Evolutionary conservation across 1,284 basidiomycete species (phyloP).

Genomic region (Tausonia pullulans): DNA sequence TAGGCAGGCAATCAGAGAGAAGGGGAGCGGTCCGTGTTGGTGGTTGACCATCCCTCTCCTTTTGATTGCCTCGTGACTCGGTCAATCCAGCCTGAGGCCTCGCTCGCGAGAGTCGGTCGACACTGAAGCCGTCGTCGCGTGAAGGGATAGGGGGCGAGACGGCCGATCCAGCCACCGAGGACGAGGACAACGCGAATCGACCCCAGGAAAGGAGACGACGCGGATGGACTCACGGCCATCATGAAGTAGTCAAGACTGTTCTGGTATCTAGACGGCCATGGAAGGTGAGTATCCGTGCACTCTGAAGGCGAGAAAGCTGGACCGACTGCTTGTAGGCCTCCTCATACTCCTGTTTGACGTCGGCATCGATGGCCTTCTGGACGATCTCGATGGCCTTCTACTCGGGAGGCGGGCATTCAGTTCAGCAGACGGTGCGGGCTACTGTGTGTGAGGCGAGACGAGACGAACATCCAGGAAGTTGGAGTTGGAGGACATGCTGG

Average conservation of each 20-base stretch:
- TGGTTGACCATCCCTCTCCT: too few relatives aligned
- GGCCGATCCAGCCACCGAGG: too few relatives aligned
- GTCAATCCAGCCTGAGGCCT: too few relatives aligned
- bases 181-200: too few relatives aligned
- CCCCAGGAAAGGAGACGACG: neutral
- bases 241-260: conserved; percentile 98
- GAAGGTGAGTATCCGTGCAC: neutral
- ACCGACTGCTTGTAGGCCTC: conserved; percentile 67
- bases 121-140: too few relatives aligned
- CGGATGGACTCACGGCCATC: conserved; percentile 49
- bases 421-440: neutral
- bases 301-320: neutral
- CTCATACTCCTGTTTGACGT: conserved; percentile 83
- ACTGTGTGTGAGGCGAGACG: neutral
- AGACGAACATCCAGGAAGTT: conserved; percentile 42
- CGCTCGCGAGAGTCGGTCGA: too few relatives aligned
- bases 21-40: too few relatives aligned
- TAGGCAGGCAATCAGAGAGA: too few relatives aligned
- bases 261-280: conserved; percentile 44
- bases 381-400: conserved; percentile 93
- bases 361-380: conserved; percentile 88
- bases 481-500: conserved; percentile 28
- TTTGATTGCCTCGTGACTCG: too few relatives aligned
- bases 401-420: neutral
- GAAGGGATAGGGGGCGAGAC: too few relatives aligned